Base-by-base conservation (phyloP, 1,139 yeast genomes). In the Candida labiduridarum region DNA sequence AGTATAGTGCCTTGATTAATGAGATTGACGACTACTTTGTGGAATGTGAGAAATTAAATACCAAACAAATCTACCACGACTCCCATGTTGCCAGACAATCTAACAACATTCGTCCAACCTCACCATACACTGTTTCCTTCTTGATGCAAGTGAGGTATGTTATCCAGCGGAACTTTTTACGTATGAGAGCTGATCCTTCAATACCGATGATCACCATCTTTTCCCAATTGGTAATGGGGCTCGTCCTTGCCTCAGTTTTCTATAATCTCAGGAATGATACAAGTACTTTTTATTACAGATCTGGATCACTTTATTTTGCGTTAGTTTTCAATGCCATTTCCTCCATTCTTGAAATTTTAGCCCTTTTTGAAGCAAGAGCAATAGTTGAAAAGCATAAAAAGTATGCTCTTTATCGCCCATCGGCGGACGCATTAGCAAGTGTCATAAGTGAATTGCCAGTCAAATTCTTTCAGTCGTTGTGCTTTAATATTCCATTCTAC, bases 351-450 rank as follows among this genome's bases (percentile, higher is more conserved):
- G 87, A 82, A 67, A 80, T 84, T 59, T 72, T 83, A 49, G 66
- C 78, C 48, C 70, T 82, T 45, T 84, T 78, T 59, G 82, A 80
- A 47, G 77, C 80, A 47, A 77, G 89, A 62, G 82, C 83, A 14
- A 79, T 84, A 58, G 72, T 83, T 47, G 80, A 80, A 54, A 84
- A 84, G 62, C 89, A 84, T 59, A 81, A 80, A 57, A 74, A 79
- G 22, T 84, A 78, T 60, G 84, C 87, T 3, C 74, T 84, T 66
- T 85, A 84, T 58, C 84, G 83, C 53, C 82, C 85, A 22, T 78
- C 87, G 25, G 85, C 85, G 15, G 88, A 84, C 63, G 83, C 87
- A 4, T 61, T 83, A 46, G 85, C 84, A 51, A 76, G 78, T 50
- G 72, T 83, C 56, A 62, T 83, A 47, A 77, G 86, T 30, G 86